A percentile compares a stretch with the other conserved stretches of the same genome.
Evolutionary conservation across 768 basidiomycete genomes (phyloP).

Genomic region (Amanita polypyramis): DNA sequence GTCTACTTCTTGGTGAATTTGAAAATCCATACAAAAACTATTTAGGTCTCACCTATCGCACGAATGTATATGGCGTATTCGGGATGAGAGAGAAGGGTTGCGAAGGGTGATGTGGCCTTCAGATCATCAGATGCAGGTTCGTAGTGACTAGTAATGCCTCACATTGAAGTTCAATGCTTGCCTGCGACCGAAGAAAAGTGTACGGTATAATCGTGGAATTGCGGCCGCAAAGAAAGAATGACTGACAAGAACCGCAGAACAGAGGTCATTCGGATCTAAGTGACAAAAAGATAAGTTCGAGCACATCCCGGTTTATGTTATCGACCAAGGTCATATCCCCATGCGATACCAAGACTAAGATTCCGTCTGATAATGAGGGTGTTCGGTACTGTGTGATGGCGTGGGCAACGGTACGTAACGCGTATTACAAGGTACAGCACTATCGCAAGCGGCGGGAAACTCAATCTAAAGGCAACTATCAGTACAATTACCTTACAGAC

Average conservation of each 20-base stretch:
- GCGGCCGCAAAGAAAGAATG: conserved; percentile 54
- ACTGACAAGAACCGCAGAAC: conserved; percentile 53
- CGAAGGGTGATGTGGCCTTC: conserved; percentile 52
- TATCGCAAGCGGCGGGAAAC: no score
- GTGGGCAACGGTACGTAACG: no score
- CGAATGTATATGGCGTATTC: conserved; percentile 48
- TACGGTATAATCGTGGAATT: conserved; percentile 51
- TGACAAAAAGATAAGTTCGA: conserved; percentile 53
- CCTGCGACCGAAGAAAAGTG: conserved; percentile 35
- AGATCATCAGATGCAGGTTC: conserved; percentile 9
- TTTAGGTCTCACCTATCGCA: conserved; percentile 33
- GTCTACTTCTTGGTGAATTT: conserved; percentile 23
- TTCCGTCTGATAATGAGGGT: no score
- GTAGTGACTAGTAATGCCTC: neutral
- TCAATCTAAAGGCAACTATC: no score
- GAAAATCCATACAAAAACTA: neutral
- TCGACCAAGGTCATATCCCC: conserved; percentile 50
- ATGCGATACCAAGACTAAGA: no score
- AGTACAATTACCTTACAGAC: no score
- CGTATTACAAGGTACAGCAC: no score
- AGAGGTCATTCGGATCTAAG: conserved; percentile 46
- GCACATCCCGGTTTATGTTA: conserved; percentile 62
- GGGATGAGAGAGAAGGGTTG: conserved; percentile 40
- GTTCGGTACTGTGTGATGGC: no score
- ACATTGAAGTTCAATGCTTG: neutral